phyloP scores from a whole-genome alignment of 768 basidiomycete genomes.

The Suillus fuscotomentosus region DNA sequence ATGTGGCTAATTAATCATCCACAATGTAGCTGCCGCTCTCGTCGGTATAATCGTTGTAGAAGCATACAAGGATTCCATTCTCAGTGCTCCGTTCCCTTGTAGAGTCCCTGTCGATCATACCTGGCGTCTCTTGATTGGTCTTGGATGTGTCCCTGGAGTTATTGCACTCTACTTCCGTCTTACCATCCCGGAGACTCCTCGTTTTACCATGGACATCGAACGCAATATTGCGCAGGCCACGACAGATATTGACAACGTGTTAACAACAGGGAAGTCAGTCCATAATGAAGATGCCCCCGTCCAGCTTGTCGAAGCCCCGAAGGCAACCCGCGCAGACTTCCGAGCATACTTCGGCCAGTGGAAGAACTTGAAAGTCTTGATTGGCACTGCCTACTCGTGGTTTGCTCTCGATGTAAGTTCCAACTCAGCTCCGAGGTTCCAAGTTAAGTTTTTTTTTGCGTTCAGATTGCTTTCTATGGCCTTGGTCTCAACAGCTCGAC shows the following conservation, averaged over 20 bases:
- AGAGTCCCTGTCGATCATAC: conserved; percentile 62
- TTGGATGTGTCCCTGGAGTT: conserved; percentile 79
- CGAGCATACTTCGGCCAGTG: conserved; percentile 61
- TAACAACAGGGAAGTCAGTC: conserved; percentile 47
- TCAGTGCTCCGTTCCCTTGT: conserved; percentile 39
- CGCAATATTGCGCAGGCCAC: conserved; percentile 73
- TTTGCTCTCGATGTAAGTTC: conserved; percentile 76
- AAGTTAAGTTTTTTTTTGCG: background rate
- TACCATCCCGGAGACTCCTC: conserved; percentile 90
- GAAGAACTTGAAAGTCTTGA: conserved; percentile 76
- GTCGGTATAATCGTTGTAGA: conserved; percentile 61
- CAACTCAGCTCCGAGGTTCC: background rate
- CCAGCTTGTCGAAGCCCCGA: conserved; percentile 67
- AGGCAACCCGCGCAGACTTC: conserved; percentile 71
- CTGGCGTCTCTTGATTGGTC: conserved; percentile 88
- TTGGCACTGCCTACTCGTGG: conserved; percentile 86
- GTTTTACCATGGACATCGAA: conserved; percentile 91
- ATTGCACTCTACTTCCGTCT: conserved; percentile 90
- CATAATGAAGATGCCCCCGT: conserved; percentile 57
- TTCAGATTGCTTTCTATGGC: conserved; percentile 83
- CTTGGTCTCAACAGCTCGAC: conserved; percentile 81
- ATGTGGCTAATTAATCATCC: background rate
- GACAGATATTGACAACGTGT: conserved; percentile 68
- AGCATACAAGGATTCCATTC: conserved; percentile 65
- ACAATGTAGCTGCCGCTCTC: conserved; percentile 55